Conservation (phyloP, 768 basidiomycete genomes). For the Hirschioporus abietinus region DNA sequence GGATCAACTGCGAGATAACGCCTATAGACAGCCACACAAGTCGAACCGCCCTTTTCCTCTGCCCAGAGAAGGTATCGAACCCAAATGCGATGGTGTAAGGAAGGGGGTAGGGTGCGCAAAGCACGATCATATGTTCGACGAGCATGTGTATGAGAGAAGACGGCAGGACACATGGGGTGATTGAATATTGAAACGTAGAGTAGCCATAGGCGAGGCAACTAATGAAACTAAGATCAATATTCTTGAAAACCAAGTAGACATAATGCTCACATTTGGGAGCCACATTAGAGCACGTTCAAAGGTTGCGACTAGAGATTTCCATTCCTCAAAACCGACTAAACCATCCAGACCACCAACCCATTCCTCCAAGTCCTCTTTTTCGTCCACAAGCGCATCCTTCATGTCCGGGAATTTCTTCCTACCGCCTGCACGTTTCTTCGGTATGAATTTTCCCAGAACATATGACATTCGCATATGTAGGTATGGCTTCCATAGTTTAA, state of each 20-base stretch:
- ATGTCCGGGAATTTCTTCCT: slow-evolving; percentile 90
- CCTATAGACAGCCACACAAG: slow-evolving; percentile 77
- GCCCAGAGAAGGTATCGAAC: slow-evolving; percentile 90
- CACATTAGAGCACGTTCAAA: slow-evolving; percentile 95
- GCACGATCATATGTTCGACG: slow-evolving; percentile 93
- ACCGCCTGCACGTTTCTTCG: slow-evolving; percentile 76
- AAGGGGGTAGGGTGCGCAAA: slow-evolving; percentile 87
- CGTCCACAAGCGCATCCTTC: slow-evolving; percentile 85
- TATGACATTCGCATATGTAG: slow-evolving; percentile 76
- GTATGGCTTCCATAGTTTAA: slow-evolving; percentile 96
- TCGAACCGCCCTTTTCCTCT: slow-evolving; percentile 72
- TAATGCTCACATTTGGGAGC: slow-evolving; percentile 71
- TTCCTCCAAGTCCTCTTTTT: slow-evolving; percentile 68
- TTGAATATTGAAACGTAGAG: slow-evolving; percentile 87
- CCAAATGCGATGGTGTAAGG: slow-evolving; percentile 90
- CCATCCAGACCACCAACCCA: slow-evolving; percentile 88
- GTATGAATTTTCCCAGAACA: slow-evolving; percentile 71
- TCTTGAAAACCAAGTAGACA: slow-evolving; percentile 9
- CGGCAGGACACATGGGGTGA: slow-evolving; percentile 83
- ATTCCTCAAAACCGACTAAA: slow-evolving; percentile 93
- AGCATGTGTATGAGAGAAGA: slow-evolving; percentile 84
- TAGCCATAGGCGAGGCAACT: slow-evolving; percentile 94
- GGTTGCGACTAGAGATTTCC: slow-evolving; percentile 80
- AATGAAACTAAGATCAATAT: slow-evolving; percentile 8
- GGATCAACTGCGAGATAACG: slow-evolving; percentile 84